Evolutionary conservation across 2,329 filamentous ascomycete species (phyloP), one percentile per base, ranked within the genome.

Genomic region (Ascochyta koolunga): DNA sequence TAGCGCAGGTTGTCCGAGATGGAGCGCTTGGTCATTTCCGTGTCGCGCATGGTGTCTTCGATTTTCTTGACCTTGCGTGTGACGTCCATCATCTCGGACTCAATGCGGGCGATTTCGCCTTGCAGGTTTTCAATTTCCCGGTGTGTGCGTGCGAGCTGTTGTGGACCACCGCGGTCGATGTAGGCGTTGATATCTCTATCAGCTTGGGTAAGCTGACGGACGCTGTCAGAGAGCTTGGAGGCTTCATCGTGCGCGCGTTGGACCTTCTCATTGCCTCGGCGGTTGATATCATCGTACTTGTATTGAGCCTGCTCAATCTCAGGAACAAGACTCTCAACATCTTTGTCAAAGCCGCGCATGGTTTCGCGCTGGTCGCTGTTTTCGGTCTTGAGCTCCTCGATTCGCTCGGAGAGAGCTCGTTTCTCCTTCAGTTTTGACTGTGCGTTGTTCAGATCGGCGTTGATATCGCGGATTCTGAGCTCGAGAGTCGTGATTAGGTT

Each of bases 1-100:
- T 92, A 96, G 58, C 87, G 87, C 45, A 98, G 79, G 66, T 99
- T 99, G 71, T 98, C 92, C 19, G 82, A 82, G 64, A 99, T 96
- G 60, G 90, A 92, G 65, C 90, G 89, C 77, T 92, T 93, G 50
- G 88, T 93, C 54, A 88, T 86, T 60, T 93, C 89, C 51, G 90
- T 89, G 67, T 92, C 91, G 64, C 87, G 86, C 45, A 93, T 83
- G 46, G 91, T 88, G 42, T 89, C 84, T 60, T 89, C 89, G 44
- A 96, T 82, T 63, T 87, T 87, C 74, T 96, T 95, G 56, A 90
- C 86, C 50, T 89, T 84, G 21, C 83, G 80, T 2, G 87, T 88
- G 46, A 95, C 78, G 39, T 86, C 79, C 11, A 78, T 78, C 67
- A 90, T 86, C 60, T 95, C 89, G 16, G 78, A 79, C 65, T 96